Percentiles rank a stretch among this genome's conserved stretches.
Conservation (phyloP, 73 alveolate species). For the Paraurostyla sp. region DNA sequence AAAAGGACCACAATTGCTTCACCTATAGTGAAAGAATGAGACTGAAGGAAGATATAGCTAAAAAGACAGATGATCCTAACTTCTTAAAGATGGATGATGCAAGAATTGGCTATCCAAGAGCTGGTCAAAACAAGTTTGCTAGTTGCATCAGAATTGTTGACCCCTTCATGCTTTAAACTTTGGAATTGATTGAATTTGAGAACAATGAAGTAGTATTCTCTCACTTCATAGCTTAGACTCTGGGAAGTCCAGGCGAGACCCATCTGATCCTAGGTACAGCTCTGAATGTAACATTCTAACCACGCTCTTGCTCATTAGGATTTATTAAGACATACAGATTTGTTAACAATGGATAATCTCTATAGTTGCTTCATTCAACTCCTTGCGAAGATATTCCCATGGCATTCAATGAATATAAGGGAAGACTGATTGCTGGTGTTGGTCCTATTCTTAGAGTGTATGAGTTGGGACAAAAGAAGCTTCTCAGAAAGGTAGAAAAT, state of each 20-base stretch:
- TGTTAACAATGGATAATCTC: slow-evolving; percentile 77
- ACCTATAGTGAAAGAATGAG: slow-evolving; percentile 68
- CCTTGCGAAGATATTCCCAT: slow-evolving; percentile 93
- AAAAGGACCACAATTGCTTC: slow-evolving; percentile 86
- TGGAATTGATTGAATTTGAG: slow-evolving; percentile 83
- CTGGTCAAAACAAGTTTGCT: slow-evolving; percentile 93
- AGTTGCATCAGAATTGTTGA: slow-evolving; percentile 93
- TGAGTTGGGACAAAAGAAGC: slow-evolving; percentile 96
- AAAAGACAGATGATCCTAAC: slow-evolving; percentile 60
- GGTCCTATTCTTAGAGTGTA: slow-evolving; percentile 94
- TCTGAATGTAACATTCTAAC: slow-evolving; percentile 73
- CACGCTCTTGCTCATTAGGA: slow-evolving; percentile 78
- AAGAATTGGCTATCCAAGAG: slow-evolving; percentile 77
- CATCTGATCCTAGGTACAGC: slow-evolving; percentile 85
- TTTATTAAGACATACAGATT: slow-evolving; percentile 83
- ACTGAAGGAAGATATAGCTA: slow-evolving; percentile 47
- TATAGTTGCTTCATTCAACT: slow-evolving; percentile 89
- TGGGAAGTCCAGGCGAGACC: slow-evolving; percentile 80
- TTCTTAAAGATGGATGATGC: slow-evolving; percentile 32
- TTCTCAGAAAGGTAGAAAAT: slow-evolving; percentile 95
- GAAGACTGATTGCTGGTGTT: slow-evolving; percentile 95
- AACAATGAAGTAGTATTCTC: slow-evolving; percentile 92
- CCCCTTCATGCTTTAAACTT: slow-evolving; percentile 83
- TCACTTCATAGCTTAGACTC: slow-evolving; percentile 71
- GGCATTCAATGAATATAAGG: slow-evolving; percentile 93